These are phyloP conservation scores for Elasticomyces elasticus DNA, from an alignment of 495 filamentous ascomycete species.

Conservation along the genomic window DNA sequence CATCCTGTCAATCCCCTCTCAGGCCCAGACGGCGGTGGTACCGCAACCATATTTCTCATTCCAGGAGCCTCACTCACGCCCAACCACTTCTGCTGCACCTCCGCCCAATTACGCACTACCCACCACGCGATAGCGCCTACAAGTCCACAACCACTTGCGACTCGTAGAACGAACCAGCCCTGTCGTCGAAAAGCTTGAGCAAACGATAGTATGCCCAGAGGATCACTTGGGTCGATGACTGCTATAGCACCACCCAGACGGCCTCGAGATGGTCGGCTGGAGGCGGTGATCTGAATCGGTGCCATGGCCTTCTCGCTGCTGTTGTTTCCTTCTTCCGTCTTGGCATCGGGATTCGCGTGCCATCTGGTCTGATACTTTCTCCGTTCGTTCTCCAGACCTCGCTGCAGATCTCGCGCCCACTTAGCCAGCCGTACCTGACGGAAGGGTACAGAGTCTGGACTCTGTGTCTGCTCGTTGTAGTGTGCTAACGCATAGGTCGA, in stretches of 20 bases:
- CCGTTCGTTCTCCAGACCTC: slow-evolving; percentile 70
- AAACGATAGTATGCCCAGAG: slow-evolving; percentile 63
- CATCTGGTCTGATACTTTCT: slow-evolving; percentile 58
- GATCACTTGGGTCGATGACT: slow-evolving; percentile 51
- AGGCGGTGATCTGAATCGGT: neutral
- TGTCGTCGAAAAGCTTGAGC: slow-evolving; percentile 55
- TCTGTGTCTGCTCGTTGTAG: slow-evolving; percentile 59
- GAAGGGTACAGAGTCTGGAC: slow-evolving; percentile 50
- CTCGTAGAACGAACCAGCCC: slow-evolving; percentile 62
- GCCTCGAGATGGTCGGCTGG: slow-evolving; percentile 5
- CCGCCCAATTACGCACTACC: slow-evolving; percentile 24
- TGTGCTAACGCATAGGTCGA: slow-evolving; percentile 60
- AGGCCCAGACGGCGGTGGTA: slow-evolving; percentile 1
- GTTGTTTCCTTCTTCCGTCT: slow-evolving; percentile 7
- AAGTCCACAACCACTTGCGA: slow-evolving; percentile 66
- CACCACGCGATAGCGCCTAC: slow-evolving; percentile 59
- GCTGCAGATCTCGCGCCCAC: slow-evolving; percentile 86
- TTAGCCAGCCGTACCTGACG: slow-evolving; percentile 73
- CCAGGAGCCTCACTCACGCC: neutral
- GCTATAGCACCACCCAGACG: slow-evolving; percentile 23
- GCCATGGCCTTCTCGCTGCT: slow-evolving; percentile 2
- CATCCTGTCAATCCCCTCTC: neutral
- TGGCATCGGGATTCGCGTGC: slow-evolving; percentile 40
- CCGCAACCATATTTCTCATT: too few species aligned
- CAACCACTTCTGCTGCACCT: slow-evolving; percentile 16